Percentiles rank a stretch among this genome's conserved stretches.
phyloP scores from a whole-genome alignment of 2,329 filamentous ascomycete species.

The Pseudonectria buxi region DNA sequence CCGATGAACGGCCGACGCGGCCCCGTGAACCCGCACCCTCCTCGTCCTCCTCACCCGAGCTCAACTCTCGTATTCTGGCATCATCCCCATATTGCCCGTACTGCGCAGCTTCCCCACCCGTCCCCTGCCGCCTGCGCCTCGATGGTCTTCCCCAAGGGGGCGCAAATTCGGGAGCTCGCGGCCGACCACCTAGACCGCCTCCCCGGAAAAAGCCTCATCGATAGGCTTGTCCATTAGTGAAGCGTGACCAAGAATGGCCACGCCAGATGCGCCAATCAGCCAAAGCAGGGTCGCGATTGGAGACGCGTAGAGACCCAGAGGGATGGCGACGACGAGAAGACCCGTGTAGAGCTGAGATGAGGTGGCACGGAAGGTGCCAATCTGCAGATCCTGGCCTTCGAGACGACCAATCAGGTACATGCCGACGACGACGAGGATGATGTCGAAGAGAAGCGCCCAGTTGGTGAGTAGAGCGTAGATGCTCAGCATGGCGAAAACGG shows the following conservation, averaged over 20 bases:
- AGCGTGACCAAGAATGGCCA: slow-evolving; percentile 91
- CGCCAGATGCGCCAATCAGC: slow-evolving; percentile 91
- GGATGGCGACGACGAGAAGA: slow-evolving; percentile 75
- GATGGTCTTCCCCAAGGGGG: slow-evolving; percentile 99
- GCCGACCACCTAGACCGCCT: slow-evolving; percentile 99
- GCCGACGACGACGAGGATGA: slow-evolving; percentile 76
- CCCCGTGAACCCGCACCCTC: slow-evolving; percentile 46
- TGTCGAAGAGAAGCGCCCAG: slow-evolving; percentile 79
- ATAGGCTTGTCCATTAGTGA: slow-evolving; percentile 96
- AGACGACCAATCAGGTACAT: slow-evolving; percentile 91
- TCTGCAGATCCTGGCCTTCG: slow-evolving; percentile 77
- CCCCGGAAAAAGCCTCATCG: slow-evolving; percentile 99
- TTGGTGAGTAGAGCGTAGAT: slow-evolving; percentile 94
- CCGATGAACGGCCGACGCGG: slow-evolving; percentile 42
- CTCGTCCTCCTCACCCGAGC: slow-evolving; percentile 52
- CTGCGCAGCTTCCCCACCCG: slow-evolving; percentile 40
- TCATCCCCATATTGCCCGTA: slow-evolving; percentile 29
- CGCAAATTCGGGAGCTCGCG: slow-evolving; percentile 93
- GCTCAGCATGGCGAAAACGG: slow-evolving; percentile 88
- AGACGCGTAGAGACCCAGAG: slow-evolving; percentile 77
- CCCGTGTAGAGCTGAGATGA: slow-evolving; percentile 91
- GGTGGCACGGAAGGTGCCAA: slow-evolving; percentile 76
- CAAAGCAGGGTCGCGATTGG: slow-evolving; percentile 82
- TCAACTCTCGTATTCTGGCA: slow-evolving; percentile 59
- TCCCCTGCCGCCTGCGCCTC: slow-evolving; percentile 69